Conservation (phyloP, 1,284 basidiomycete genomes). For the Austroboletus niveus region DNA sequence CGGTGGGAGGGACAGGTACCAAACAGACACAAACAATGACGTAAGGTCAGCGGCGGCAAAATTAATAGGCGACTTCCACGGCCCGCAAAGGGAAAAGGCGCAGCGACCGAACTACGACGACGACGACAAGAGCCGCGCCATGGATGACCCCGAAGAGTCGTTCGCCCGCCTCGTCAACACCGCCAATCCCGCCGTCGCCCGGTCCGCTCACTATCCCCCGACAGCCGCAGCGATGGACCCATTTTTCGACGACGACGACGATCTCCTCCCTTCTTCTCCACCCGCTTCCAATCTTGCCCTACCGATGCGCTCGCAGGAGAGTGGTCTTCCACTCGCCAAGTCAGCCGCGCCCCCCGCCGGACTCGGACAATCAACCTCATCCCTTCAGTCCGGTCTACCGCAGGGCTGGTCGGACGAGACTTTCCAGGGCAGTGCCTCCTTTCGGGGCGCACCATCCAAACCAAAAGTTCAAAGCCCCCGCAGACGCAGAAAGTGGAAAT, state of each 20-base stretch:
- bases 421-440: slow-evolving; percentile 44
- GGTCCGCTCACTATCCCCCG: slow-evolving; percentile 37
- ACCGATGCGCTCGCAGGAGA: slow-evolving; percentile 69
- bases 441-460: slow-evolving; percentile 29
- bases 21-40: slow-evolving; percentile 19
- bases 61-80: neutral
- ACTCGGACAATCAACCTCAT: slow-evolving; percentile 41
- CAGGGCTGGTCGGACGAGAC: slow-evolving; percentile 65
- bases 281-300: slow-evolving; percentile 24
- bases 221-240: slow-evolving; percentile 55
- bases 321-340: slow-evolving; percentile 58
- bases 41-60: slow-evolving; percentile 4
- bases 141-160: slow-evolving; percentile 46
- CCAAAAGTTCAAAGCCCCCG: slow-evolving; percentile 15
- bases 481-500: slow-evolving; percentile 49
- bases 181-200: slow-evolving; percentile 64
- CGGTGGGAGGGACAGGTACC: neutral
- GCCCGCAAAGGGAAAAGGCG: neutral
- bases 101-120: neutral
- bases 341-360: slow-evolving; percentile 64
- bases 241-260: slow-evolving; percentile 78
- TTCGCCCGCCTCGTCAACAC: slow-evolving; percentile 71
- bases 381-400: slow-evolving; percentile 44
- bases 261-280: slow-evolving; percentile 10
- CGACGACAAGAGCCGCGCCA: slow-evolving; percentile 12